A percentile compares a stretch with the other conserved stretches of the same genome.
phyloP scores from a whole-genome alignment of 2,329 filamentous ascomycete genomes.

The Exophiala sp. region DNA sequence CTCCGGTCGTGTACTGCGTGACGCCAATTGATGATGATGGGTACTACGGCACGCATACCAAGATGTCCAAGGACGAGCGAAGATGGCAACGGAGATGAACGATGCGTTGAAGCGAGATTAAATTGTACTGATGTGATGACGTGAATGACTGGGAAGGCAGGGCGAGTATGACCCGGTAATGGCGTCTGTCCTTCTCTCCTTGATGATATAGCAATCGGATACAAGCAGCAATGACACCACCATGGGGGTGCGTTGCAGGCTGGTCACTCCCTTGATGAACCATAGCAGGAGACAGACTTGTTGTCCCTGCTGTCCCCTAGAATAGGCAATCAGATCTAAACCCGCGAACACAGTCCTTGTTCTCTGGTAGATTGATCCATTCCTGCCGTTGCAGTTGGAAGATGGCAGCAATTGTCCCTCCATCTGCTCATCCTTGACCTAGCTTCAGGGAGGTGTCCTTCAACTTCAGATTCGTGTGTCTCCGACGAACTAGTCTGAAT shows the following conservation, averaged over 20 bases:
- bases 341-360: not conserved
- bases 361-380: too few species aligned
- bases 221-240: not conserved
- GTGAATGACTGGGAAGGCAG: not conserved
- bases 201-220: not conserved
- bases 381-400: too few species aligned
- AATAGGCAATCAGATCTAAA: not conserved
- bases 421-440: too few species aligned
- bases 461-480: too few species aligned
- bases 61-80: slow-evolving; percentile 43
- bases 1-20: slow-evolving; percentile 43
- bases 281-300: not conserved
- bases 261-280: not conserved
- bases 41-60: slow-evolving; percentile 44
- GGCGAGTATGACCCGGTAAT: not conserved
- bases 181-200: not conserved
- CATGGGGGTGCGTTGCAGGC: not conserved
- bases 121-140: not conserved
- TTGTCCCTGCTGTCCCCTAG: not conserved
- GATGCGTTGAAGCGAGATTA: not conserved
- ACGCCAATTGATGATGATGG: slow-evolving; percentile 46
- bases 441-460: too few species aligned
- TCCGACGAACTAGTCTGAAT: too few species aligned
- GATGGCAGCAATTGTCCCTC: too few species aligned
- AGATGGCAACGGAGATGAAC: slow-evolving; percentile 40